Base-by-base conservation (phyloP, 768 basidiomycete species). In the Aureoboletus auriporus region DNA sequence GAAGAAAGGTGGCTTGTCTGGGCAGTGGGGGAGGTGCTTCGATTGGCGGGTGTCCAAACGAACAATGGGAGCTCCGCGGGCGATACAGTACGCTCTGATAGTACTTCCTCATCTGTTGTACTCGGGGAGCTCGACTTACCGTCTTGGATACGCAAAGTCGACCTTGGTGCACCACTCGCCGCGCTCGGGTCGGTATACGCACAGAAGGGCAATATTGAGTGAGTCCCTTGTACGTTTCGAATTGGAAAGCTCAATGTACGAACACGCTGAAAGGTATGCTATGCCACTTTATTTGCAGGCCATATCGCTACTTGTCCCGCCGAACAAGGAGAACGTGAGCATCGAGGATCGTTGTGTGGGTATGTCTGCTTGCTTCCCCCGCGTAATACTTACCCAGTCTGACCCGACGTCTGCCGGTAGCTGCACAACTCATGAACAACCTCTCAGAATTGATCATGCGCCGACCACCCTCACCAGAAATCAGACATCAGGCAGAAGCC, bases 151-250 rank as follows among this genome's bases (percentile, higher is more conserved):
- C 69, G 71, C 8, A 73, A 70, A 47, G 73, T 75, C 17, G 83
- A 87, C 54, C 65, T 88, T 23, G 83, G 79, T 16, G 81, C 83
- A 9, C 85, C 84, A 2, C 70, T 88, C 30, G 84, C 85, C 55
- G 79, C 83, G 1, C 71, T 89, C 5, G 86, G 79, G 1, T 69
- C 74, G 5, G 80, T 81, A 44, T 86, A 87, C 53, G 76, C 77
- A 5, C 68, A 71, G 30, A 68, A 68, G 31, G 83, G 80, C 17
- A 78, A 77, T 47, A 54, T 71, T n/a, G 76, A 82, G 54, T 50
- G 38, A 46, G 63, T 56, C 6, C 34, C 29, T n/a, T 14, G 8
- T 31, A 45, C 9, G 10, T 57, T 13, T 35, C 4, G 14, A 6
- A 13, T 42, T 30, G 9, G 6, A 26, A 7, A 17, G 8, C 10